Percentiles rank a stretch among this genome's conserved stretches.
Conservation (phyloP, 768 basidiomycete genomes). For the Austroboletus festivus region DNA sequence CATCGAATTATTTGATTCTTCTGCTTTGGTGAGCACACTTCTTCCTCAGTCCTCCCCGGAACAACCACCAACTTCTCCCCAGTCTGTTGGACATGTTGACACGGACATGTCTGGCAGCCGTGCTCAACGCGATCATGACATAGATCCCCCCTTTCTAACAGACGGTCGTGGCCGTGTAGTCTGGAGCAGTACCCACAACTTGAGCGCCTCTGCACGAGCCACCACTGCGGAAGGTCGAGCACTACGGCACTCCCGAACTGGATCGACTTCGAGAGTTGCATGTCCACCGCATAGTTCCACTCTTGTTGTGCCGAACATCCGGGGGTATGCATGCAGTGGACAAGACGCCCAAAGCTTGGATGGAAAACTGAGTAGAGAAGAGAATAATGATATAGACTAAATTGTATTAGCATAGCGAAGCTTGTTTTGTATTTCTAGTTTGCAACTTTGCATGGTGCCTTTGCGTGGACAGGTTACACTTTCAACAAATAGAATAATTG, state of each 20-base stretch:
- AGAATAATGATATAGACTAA: slow-evolving; percentile 12
- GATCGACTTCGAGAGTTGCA: slow-evolving; percentile 16
- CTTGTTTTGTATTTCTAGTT: slow-evolving; percentile 13
- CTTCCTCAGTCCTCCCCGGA: slow-evolving; percentile 1
- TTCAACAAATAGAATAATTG: too few relatives aligned
- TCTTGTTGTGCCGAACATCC: slow-evolving; percentile 5
- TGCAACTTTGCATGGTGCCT: slow-evolving; percentile 4
- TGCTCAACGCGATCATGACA: slow-evolving; percentile 31
- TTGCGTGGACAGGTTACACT: neutral
- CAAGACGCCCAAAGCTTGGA: slow-evolving; percentile 18
- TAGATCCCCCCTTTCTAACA: slow-evolving; percentile 55
- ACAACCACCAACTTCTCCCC: neutral
- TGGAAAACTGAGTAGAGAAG: slow-evolving; percentile 18
- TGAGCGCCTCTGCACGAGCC: slow-evolving; percentile 18
- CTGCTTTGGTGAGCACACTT: neutral
- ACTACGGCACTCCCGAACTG: slow-evolving; percentile 20
- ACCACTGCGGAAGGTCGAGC: too few relatives aligned
- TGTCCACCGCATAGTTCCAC: slow-evolving; percentile 16
- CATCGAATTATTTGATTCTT: slow-evolving; percentile 1
- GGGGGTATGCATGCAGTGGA: slow-evolving; percentile 19
- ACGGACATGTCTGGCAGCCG: slow-evolving; percentile 6
- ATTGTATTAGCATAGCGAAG: neutral
- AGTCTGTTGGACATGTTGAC: slow-evolving; percentile 2
- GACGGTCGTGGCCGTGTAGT: slow-evolving; percentile 65
- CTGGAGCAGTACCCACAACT: slow-evolving; percentile 36